Evolutionary conservation across 2,329 filamentous ascomycete species (phyloP), one percentile per base, ranked within the genome.

Genomic region (Xylaria sp.): DNA sequence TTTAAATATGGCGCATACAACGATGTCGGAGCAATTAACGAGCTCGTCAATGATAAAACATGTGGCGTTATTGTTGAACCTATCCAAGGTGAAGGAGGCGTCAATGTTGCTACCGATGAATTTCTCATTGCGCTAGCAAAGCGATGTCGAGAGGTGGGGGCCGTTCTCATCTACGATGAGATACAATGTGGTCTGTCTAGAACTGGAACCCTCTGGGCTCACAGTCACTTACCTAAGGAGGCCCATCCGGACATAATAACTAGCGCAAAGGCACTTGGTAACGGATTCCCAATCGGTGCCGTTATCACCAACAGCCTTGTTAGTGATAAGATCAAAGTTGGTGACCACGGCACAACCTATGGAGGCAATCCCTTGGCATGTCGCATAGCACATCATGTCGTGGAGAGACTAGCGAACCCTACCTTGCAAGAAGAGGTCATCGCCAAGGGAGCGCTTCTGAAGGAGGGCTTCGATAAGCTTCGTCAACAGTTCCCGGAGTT

Each of bases 11-110:
- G 94, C 62, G 91, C 84, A 8, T 97, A 91, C 84, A 98, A 99
- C 78, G 91, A 98, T 78, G 83, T 95, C 13, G 86, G 84, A 1
- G 90, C 85, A 18, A 88, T 99, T 63, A 83, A 90, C 20, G 86
- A 87, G 0, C 84, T 97, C 20, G 90, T 99, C 37, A 97, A 91
- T 0, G 90, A 94, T 23, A 89, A 90, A 74, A 98, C 96, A 0
- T 98, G 94, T 76, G 94, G 94, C 78, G 96, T 99, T 23, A 94
- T 99, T 67, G 88, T 99, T 55, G 96, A 99, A 85, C 96, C 96
- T 9, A 97, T 99, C 70, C 96, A 99, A 82, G 96, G 96, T 68
- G 96, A 99, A 83, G 96, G 96, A 18, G 96, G 96, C 73, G 92
- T 99, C 61, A 92, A 95, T 75, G 90, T 92, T 12, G 96, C 93